phyloP scores from a whole-genome alignment of 1,284 basidiomycete genomes.

The Cutaneotrichosporon daszewskae region DNA sequence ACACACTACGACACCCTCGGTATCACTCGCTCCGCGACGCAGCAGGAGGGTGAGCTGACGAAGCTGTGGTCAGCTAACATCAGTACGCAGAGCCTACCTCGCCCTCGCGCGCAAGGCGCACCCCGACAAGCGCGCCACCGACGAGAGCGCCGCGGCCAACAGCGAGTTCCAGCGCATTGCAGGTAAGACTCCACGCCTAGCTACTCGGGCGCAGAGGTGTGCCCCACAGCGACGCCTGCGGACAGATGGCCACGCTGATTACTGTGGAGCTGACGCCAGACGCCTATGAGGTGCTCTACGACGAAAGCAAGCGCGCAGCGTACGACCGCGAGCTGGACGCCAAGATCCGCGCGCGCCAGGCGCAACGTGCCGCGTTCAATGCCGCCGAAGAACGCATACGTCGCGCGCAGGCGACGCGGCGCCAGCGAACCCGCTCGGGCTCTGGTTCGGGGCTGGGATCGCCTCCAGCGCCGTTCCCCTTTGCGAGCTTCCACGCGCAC shows the following conservation, averaged over 20 bases:
- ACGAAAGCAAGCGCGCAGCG: neutral
- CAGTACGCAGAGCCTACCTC: conserved; percentile 11
- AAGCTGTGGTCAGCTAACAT: too few species aligned
- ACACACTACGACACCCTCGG: too few species aligned
- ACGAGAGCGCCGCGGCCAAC: neutral
- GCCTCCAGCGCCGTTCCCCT: too few species aligned
- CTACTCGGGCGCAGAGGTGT: neutral
- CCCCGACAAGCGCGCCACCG: conserved; percentile 12
- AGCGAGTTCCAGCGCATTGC: conserved; percentile 4
- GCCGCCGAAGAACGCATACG: neutral
- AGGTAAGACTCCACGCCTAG: neutral
- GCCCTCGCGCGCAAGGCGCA: conserved; percentile 3
- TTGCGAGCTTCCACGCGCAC: too few species aligned
- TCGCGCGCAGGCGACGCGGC: neutral
- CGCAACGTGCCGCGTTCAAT: neutral
- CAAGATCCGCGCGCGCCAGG: neutral
- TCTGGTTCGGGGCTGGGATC: too few species aligned
- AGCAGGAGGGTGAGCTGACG: too few species aligned
- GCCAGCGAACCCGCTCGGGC: too few species aligned
- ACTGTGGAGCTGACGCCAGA: conserved; percentile 6
- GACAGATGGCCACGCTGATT: too few species aligned
- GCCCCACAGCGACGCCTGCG: neutral
- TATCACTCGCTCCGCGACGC: too few species aligned
- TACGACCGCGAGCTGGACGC: conserved; percentile 4
- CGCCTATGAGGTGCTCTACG: conserved; percentile 2